Conservation (phyloP, 2,329 filamentous ascomycete species). For the Apiospora phragmitis region DNA sequence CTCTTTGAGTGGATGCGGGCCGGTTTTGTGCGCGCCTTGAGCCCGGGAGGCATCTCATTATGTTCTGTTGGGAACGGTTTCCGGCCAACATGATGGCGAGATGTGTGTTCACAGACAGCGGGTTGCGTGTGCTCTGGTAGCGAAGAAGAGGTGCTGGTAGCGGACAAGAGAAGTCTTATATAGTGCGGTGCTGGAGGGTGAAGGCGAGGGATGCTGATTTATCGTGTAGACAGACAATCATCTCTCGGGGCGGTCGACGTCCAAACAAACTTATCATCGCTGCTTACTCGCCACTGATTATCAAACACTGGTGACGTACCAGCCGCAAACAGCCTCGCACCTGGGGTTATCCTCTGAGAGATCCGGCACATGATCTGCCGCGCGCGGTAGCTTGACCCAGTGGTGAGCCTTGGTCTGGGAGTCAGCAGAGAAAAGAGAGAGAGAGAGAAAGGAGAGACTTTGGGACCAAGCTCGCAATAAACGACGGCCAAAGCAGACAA, state of each 20-base stretch:
- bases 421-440: not conserved
- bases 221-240: slow-evolving; percentile 2
- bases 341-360: not conserved
- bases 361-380: slow-evolving; percentile 2
- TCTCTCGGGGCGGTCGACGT: not conserved
- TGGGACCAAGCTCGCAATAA: not conserved
- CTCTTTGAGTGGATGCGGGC: not conserved
- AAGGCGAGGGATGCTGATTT: not conserved
- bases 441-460: not conserved
- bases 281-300: not conserved
- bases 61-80: not conserved
- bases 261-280: slow-evolving; percentile 7
- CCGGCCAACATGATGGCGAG: not conserved
- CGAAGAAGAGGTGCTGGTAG: not conserved
- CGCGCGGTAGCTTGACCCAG: not conserved
- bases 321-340: slow-evolving; percentile 5
- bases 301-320: slow-evolving; percentile 5
- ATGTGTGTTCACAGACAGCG: not conserved
- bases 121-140: not conserved
- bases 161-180: not conserved
- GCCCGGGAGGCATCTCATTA: not conserved
- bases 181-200: not conserved
- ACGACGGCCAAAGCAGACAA: not conserved
- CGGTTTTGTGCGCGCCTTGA: not conserved
- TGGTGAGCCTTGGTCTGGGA: not conserved